These are phyloP conservation scores for Aspergillus ostianus DNA, from an alignment of 495 filamentous ascomycete genomes.

Conservation along the genomic window DNA sequence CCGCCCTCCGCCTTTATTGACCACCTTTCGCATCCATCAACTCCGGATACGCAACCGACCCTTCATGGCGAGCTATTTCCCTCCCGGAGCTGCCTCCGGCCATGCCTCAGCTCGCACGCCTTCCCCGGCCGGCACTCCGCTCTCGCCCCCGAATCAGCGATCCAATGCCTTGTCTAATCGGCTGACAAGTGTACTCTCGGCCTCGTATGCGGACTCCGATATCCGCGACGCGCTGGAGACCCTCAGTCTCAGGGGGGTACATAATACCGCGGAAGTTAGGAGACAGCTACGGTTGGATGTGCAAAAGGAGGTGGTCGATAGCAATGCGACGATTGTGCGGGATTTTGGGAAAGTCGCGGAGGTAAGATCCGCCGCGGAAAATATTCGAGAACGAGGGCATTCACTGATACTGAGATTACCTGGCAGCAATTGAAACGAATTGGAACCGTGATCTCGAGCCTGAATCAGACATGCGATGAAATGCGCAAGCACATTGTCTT, in stretches of 20 bases:
- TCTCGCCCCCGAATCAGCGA: constrained; percentile 39
- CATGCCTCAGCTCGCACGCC: constrained; percentile 26
- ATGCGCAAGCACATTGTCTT: constrained; percentile 74
- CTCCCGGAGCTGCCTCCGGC: constrained; percentile 23
- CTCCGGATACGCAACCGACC: constrained; percentile 6
- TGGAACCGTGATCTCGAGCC: constrained; percentile 68
- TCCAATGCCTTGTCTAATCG: constrained; percentile 71
- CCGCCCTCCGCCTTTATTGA: constrained; percentile 14
- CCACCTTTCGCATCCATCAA: constrained; percentile 10
- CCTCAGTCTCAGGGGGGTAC: constrained; percentile 66
- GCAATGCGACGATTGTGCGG: constrained; percentile 85
- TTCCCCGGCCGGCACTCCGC: constrained; percentile 31
- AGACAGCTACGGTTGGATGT: constrained; percentile 79
- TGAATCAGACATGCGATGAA: constrained; percentile 79
- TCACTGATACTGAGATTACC: not conserved
- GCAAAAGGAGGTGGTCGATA: constrained; percentile 89
- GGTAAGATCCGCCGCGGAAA: constrained; percentile 45
- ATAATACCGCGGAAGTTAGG: constrained; percentile 77
- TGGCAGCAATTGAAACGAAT: constrained; percentile 81
- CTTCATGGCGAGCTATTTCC: constrained; percentile 46
- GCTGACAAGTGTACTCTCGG: constrained; percentile 80
- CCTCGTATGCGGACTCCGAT: constrained; percentile 89
- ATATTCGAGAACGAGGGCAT: not conserved
- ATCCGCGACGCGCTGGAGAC: constrained; percentile 81
- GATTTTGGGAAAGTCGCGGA: constrained; percentile 92